phyloP scores from a whole-genome alignment of 2,329 filamentous ascomycete genomes.

The Zasmidium citrigriseum region DNA sequence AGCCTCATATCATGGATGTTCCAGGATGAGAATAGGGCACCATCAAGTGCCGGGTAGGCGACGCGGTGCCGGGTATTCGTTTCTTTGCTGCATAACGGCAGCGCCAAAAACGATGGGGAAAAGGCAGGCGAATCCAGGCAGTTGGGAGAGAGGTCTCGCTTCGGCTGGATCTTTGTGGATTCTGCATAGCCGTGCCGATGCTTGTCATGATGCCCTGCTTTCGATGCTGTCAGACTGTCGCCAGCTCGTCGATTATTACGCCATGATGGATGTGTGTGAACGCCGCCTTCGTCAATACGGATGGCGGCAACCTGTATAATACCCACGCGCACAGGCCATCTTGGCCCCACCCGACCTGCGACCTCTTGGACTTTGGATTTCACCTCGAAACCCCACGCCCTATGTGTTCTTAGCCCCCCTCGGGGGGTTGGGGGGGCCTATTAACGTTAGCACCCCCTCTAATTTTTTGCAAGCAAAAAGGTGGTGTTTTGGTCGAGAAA shows the following conservation, averaged over 20 bases:
- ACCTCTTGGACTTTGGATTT: too few relatives aligned
- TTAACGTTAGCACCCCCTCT: too few relatives aligned
- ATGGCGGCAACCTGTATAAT: not conserved
- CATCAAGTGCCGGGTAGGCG: not conserved
- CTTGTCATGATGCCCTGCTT: not conserved
- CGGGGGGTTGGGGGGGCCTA: too few relatives aligned
- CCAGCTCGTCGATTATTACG: not conserved
- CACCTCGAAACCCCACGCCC: too few relatives aligned
- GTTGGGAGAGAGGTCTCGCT: not conserved
- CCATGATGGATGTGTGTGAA: not conserved
- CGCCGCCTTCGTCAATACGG: constrained; percentile 9
- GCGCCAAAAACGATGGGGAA: not conserved
- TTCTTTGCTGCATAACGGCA: not conserved
- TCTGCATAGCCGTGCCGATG: not conserved
- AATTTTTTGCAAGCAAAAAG: too few relatives aligned
- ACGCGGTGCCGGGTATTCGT: not conserved
- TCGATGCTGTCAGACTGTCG: not conserved
- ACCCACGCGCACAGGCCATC: not conserved
- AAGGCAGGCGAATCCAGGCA: not conserved
- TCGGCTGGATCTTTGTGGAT: not conserved
- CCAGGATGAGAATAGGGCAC: too few relatives aligned
- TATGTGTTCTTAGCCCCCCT: too few relatives aligned
- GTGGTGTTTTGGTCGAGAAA: too few relatives aligned
- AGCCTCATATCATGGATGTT: too few relatives aligned
- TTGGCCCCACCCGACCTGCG: not conserved